Base-by-base conservation (phyloP, 805 yeast genomes). In the Grigorovia humatica region DNA sequence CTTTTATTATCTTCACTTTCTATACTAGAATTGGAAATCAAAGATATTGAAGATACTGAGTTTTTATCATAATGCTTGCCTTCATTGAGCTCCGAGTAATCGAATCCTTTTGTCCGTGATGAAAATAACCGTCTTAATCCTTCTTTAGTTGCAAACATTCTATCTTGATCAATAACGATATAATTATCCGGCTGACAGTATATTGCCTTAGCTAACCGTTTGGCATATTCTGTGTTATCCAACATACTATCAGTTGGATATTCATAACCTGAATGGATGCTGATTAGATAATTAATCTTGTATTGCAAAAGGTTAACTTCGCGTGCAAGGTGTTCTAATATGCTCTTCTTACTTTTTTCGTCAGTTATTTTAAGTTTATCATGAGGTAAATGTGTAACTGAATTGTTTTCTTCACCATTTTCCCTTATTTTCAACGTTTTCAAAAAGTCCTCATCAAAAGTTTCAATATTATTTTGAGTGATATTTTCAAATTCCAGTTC, bases 401-500 rank as follows among this genome's bases (percentile, higher is more conserved):
- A 32, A 32, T 13, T 38, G 42, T 38, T 38, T n/a, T 38, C 42
- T 15, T 38, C 42, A 32, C 32, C 53, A 5, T 32, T 47, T 18
- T 60, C 60, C 17, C 55, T 59, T 13, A 52, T 54, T 20, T 55
- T 52, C 15, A 65, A 52, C 32, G 53, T 55, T 40, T 59, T 54
- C 54, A 62, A 48, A 17, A 64, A 51, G 47, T 66, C 69, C 19
- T 62, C 53, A 9, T 67, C 68, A 52, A 65, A 66, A 2, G 64
- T 52, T 40, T 64, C 68, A 1, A 62, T 55, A 47, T 65, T 66
- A 47, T 66, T 63, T 45, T 64, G 64, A 2, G 63, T 59, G 35
- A 65, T 50, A 41, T 62, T 62, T 52, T 64, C 69, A 52, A 65
- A 66, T 52, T 62, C 68, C 46, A 66, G 49, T 23, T 62, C 66